These are phyloP conservation scores for Tephrocybe sp. DNA, from an alignment of 768 basidiomycete genomes.

Conservation along the genomic window DNA sequence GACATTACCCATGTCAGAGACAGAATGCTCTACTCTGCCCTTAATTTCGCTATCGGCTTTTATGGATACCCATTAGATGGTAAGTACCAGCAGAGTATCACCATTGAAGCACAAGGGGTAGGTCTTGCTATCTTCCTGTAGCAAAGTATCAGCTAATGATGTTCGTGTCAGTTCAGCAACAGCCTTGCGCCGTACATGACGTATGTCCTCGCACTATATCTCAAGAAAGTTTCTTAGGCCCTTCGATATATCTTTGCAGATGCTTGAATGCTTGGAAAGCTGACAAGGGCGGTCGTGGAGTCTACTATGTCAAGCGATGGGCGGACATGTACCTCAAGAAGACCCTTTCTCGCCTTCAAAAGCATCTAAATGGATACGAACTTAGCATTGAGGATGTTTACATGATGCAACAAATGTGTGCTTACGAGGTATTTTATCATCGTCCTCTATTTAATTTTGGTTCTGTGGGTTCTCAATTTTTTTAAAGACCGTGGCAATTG, in stretches of 20 bases:
- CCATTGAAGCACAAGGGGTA: conserved; percentile 62
- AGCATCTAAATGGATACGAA: conserved; percentile 56
- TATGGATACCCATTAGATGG: conserved; percentile 71
- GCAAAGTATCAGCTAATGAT: background rate
- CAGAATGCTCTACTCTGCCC: conserved; percentile 65
- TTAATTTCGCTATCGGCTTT: conserved; percentile 73
- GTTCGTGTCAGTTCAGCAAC: conserved; percentile 60
- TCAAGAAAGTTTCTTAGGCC: background rate
- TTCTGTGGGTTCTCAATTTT: conserved; percentile 3
- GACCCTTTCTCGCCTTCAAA: conserved; percentile 59
- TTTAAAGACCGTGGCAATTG: conserved; percentile 75
- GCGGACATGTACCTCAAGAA: conserved; percentile 65
- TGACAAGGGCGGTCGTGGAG: conserved; percentile 54
- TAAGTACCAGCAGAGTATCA: conserved; percentile 76
- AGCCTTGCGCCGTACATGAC: conserved; percentile 85
- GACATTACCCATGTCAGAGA: conserved; percentile 39
- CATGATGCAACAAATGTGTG: conserved; percentile 77
- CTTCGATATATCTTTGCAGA: conserved; percentile 20
- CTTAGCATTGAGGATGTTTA: conserved; percentile 70
- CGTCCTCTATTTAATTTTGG: background rate
- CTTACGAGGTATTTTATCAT: conserved; percentile 63
- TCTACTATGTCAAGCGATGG: conserved; percentile 64
- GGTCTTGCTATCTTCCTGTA: conserved; percentile 23
- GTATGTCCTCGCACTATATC: conserved; percentile 27
- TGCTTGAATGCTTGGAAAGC: conserved; percentile 59